A percentile compares a stretch with the other conserved stretches of the same genome.
Evolutionary conservation across 1,284 basidiomycete species (phyloP).

Genomic region (Ceratobasidium sp.): DNA sequence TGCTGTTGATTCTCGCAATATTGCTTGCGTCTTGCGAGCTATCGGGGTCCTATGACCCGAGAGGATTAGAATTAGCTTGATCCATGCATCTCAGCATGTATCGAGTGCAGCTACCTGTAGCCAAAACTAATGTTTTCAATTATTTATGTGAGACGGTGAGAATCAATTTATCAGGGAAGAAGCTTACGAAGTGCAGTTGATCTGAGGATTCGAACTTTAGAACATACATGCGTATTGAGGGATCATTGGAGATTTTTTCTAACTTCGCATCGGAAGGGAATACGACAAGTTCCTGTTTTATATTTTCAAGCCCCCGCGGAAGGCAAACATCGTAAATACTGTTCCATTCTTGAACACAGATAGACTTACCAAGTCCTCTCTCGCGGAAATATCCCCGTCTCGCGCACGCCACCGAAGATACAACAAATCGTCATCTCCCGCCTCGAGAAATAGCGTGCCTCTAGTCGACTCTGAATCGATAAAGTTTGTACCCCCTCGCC

Average conservation of each 20-base stretch:
- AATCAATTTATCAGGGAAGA: constrained; percentile 27
- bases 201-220: constrained; percentile 81
- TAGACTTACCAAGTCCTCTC: constrained; percentile 62
- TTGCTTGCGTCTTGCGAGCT: constrained; percentile 26
- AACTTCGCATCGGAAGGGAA: constrained; percentile 81
- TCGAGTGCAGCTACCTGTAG: constrained; percentile 64
- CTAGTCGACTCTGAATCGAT: constrained; percentile 71
- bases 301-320: background rate
- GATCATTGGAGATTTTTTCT: constrained; percentile 65
- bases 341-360: background rate
- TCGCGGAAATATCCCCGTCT: constrained; percentile 53
- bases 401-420: constrained; percentile 80
- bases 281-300: constrained; percentile 69
- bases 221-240: constrained; percentile 70
- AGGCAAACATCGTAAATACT: constrained; percentile 6
- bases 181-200: constrained; percentile 77
- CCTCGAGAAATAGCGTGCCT: constrained; percentile 69
- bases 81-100: background rate
- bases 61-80: background rate
- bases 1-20: constrained; percentile 40
- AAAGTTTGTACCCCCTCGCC: constrained; percentile 66
- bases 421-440: constrained; percentile 72
- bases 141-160: background rate
- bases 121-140: constrained; percentile 65
- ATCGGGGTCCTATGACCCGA: constrained; percentile 23